These are phyloP conservation scores for Pelargonium citronellum DNA, from an alignment of 441 rosid genomes.

Conservation along the genomic window DNA sequence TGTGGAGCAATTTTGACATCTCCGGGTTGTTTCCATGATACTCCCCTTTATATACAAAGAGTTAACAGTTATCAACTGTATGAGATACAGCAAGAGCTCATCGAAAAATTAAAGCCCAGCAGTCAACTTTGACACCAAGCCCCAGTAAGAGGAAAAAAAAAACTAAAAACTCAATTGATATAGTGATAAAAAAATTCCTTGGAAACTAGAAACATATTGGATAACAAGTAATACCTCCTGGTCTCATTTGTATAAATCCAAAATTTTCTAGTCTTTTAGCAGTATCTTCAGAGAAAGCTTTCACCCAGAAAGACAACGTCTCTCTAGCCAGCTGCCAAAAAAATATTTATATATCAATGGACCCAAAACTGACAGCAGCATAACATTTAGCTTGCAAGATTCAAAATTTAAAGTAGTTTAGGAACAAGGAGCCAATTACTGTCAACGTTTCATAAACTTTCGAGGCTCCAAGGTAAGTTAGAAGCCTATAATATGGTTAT, in stretches of 20 bases:
- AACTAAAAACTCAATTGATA: background rate
- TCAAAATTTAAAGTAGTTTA: background rate
- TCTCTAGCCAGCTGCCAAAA: conserved; percentile 83
- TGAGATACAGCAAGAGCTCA: background rate
- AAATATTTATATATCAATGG: conserved; percentile 14
- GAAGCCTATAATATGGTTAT: background rate
- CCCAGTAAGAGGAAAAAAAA: background rate
- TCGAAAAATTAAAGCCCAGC: background rate
- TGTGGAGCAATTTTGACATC: conserved; percentile 95
- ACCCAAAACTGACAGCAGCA: background rate
- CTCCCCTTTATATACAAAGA: conserved; percentile 51
- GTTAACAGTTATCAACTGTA: conserved; percentile 5
- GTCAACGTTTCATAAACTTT: background rate
- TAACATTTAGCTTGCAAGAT: background rate
- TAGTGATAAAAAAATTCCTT: background rate
- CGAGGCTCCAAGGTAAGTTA: background rate
- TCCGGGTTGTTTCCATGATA: conserved; percentile 99
- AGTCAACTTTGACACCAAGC: background rate
- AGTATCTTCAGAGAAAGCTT: conserved; percentile 97
- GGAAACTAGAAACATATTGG: conserved; percentile 9
- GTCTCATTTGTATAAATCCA: conserved; percentile 89
- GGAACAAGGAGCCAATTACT: conserved; percentile 2
- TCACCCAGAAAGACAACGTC: conserved; percentile 94
- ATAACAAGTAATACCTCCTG: conserved; percentile 72
- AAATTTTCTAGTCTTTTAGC: conserved; percentile 96